Evolutionary conservation across 1,139 yeast genomes (phyloP).

Genomic region (Hemisphaericaspora xylanilytica): DNA sequence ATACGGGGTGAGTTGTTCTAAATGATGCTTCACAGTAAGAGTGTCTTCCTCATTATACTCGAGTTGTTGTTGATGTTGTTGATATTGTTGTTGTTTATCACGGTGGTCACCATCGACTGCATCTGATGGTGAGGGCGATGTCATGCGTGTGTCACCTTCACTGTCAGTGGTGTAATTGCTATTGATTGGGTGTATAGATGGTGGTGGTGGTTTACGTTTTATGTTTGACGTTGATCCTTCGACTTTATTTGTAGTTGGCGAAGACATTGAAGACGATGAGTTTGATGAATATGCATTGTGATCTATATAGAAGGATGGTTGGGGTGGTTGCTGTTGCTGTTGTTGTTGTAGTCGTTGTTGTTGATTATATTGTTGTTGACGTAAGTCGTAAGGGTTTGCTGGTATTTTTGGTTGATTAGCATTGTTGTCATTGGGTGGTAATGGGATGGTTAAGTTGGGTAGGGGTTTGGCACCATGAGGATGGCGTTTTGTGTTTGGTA

Average conservation of each 20-base stretch:
- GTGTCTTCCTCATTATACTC: conserved; percentile 11
- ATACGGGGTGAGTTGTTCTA: conserved; percentile 64
- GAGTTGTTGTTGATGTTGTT: conserved; percentile 10
- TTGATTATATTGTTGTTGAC: conserved; percentile 2
- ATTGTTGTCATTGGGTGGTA: conserved; percentile 7
- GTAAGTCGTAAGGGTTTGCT: conserved; percentile 1
- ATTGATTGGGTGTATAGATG: conserved; percentile 19
- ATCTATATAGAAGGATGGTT: conserved; percentile 1
- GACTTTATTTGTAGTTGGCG: conserved; percentile 10
- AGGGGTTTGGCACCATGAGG: conserved; percentile 7
- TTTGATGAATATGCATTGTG: conserved; percentile 4
- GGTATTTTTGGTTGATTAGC: neutral
- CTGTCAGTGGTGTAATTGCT: conserved; percentile 11
- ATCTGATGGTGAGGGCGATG: conserved; percentile 2
- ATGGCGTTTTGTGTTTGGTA: conserved; percentile 16
- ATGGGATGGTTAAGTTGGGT: conserved; percentile 16
- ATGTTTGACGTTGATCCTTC: conserved; percentile 17
- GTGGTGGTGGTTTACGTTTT: conserved; percentile 45
- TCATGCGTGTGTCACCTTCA: conserved; percentile 5
- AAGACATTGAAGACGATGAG: conserved; percentile 11
- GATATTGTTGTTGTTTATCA: neutral
- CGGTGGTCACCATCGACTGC: neutral
- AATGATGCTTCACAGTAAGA: conserved; percentile 20
- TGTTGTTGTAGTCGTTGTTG: neutral
- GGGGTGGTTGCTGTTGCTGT: conserved; percentile 7